phyloP scores from a whole-genome alignment of 768 basidiomycete genomes.

The Paxillus involutus region DNA sequence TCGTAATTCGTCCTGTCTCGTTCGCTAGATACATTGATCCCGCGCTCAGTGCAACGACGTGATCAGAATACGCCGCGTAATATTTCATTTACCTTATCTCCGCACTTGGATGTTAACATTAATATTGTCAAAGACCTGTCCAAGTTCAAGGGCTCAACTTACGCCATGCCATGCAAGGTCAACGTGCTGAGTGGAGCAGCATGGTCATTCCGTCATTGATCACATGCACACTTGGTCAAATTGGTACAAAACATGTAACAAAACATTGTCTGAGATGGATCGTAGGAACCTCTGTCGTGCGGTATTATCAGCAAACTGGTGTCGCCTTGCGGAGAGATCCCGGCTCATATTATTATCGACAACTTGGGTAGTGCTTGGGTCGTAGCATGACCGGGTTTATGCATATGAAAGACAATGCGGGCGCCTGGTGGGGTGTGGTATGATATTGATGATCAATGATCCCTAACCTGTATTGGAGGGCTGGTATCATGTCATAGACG shows the following conservation, averaged over 20 bases:
- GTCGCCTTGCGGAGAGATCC: too few relatives aligned
- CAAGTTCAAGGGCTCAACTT: constrained; percentile 15
- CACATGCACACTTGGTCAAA: not conserved
- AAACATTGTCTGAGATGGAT: not conserved
- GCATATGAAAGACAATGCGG: not conserved
- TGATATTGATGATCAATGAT: not conserved
- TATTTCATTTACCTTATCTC: constrained; percentile 24
- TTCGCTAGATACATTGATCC: constrained; percentile 10
- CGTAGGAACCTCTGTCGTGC: not conserved
- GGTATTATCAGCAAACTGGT: too few relatives aligned
- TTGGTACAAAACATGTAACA: not conserved
- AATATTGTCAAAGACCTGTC: not conserved
- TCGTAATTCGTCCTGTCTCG: not conserved
- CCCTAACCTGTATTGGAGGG: too few relatives aligned
- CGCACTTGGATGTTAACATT: constrained; percentile 13
- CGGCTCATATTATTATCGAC: not conserved
- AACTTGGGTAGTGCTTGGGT: not conserved
- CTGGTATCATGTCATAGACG: not conserved
- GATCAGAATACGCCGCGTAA: constrained; percentile 3
- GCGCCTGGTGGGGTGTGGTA: not conserved
- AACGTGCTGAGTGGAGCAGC: not conserved
- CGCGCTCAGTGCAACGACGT: constrained; percentile 4
- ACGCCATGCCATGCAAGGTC: constrained; percentile 8
- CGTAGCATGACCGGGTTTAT: not conserved
- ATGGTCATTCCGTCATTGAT: not conserved